Conservation (phyloP, 2,329 filamentous ascomycete species). For the Didymosphaeria variabile region DNA sequence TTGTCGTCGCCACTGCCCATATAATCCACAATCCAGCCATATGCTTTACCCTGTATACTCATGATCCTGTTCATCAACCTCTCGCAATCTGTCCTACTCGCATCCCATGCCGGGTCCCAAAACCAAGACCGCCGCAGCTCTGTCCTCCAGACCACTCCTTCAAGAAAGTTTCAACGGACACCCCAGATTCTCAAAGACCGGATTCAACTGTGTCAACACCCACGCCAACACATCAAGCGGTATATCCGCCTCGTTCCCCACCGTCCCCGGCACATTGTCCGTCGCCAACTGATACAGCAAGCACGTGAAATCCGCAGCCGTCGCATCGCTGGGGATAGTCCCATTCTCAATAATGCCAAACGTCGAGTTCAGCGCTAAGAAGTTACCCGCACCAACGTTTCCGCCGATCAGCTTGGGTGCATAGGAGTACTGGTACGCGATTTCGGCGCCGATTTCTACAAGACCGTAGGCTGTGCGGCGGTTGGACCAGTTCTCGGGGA, state of each 20-base stretch:
- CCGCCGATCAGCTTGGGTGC: constrained; percentile 57
- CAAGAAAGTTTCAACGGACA: constrained; percentile 48
- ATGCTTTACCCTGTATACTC: too few species aligned
- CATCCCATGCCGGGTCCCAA: too few species aligned
- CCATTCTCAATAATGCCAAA: neutral
- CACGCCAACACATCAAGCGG: constrained; percentile 27
- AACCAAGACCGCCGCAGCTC: too few species aligned
- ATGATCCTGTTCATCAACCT: too few species aligned
- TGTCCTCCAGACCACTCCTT: neutral
- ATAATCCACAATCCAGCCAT: too few species aligned
- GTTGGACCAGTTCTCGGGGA: constrained; percentile 55
- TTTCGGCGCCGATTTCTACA: constrained; percentile 49
- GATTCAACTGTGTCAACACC: constrained; percentile 31
- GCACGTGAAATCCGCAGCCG: constrained; percentile 38
- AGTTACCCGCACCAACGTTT: constrained; percentile 38
- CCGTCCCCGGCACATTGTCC: constrained; percentile 44
- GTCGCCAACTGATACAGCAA: constrained; percentile 57
- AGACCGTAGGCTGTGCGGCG: constrained; percentile 45
- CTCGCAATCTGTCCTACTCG: too few species aligned
- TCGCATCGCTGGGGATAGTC: neutral
- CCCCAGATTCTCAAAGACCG: constrained; percentile 40
- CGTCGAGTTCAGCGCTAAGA: neutral
- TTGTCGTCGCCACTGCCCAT: too few species aligned
- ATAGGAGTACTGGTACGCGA: constrained; percentile 52
- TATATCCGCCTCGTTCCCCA: constrained; percentile 19